Base-by-base conservation (phyloP, 108 stramenopile species). In the Nitzschia sp. region DNA sequence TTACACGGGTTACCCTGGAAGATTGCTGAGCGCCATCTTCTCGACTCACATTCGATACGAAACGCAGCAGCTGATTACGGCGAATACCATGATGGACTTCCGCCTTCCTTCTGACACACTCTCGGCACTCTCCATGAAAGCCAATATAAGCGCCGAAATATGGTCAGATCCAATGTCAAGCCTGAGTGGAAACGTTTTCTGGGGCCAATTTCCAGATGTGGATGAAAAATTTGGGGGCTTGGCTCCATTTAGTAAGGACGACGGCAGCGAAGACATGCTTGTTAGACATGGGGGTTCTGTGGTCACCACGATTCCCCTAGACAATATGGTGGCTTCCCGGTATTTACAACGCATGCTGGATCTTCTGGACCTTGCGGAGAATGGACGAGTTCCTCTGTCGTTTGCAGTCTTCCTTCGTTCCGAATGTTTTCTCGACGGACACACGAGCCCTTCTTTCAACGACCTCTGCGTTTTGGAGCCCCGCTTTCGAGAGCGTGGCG, bases 141-240 rank as follows among this genome's bases (percentile, higher is more conserved):
- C 79, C n/a, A 54, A 48, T 31, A 88, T 87, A 1, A 69, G 63
- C 1, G 75, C 81, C 9, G 86, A 95, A 68, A 74, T 86, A 1
- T 86, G 76, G 75, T 82, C 78, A 21, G 86, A 92, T 68, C 86
- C 93, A 2, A 75, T 92, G 25, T 66, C 68, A 34, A 80, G 77
- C 26, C 66, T 63, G 58, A 77, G 70, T 16, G 69, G 59, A 26
- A 92, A 86, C 70, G 53, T 61, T 35, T 92, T 92, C 59, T 91
- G 84, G 58, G 85, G 88, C 13, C 80, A 77, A 61, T 92, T 92
- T 59, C 63, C 72, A 8, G 87, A 89, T 58, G 81, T 90, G n/a
- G 90, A 95, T 65, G 45, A 57, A 41, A 53, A 71, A 15, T 95
- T 95, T 60, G 90, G 90, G 33, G 89, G 89, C 30, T 29, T 86